These are phyloP conservation scores for Plectosphaerella sp. DNA, from an alignment of 2,329 filamentous ascomycete genomes.

Conservation along the genomic window DNA sequence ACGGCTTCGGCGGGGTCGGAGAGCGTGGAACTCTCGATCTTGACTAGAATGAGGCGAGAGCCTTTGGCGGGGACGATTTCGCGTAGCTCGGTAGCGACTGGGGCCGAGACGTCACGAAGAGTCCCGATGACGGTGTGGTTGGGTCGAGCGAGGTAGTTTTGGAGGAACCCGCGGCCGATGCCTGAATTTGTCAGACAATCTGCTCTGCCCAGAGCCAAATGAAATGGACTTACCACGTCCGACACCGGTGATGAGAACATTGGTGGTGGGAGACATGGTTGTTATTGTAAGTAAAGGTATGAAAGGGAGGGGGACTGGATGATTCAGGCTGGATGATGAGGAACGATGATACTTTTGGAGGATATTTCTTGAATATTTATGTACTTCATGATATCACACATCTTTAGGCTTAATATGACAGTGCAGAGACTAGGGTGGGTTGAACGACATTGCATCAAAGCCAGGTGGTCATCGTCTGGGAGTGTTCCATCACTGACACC, in stretches of 20 bases:
- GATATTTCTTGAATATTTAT: no score
- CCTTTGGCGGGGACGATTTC: slow-evolving; percentile 17
- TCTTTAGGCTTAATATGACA: no score
- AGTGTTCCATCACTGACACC: slow-evolving; percentile 10
- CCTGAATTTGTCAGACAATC: not conserved
- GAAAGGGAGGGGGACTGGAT: not conserved
- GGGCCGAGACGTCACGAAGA: slow-evolving; percentile 12
- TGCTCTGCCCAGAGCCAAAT: no score
- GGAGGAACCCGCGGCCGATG: slow-evolving; percentile 4
- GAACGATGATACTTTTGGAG: no score
- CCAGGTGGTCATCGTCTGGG: slow-evolving; percentile 3
- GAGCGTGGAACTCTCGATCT: slow-evolving; percentile 21
- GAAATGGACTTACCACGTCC: slow-evolving; percentile 18
- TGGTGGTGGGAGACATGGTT: slow-evolving; percentile 2
- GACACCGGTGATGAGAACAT: slow-evolving; percentile 24
- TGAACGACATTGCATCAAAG: no score
- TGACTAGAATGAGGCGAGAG: slow-evolving; percentile 23
- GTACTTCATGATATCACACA: no score
- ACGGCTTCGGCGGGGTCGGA: slow-evolving; percentile 20
- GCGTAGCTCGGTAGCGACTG: slow-evolving; percentile 22
- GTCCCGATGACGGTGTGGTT: slow-evolving; percentile 33
- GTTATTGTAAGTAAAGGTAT: not conserved
- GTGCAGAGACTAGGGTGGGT: not conserved
- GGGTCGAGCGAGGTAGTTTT: slow-evolving; percentile 26
- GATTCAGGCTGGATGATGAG: not conserved